Conservation (phyloP, 306 rosid species). For the Inga oerstediana region DNA sequence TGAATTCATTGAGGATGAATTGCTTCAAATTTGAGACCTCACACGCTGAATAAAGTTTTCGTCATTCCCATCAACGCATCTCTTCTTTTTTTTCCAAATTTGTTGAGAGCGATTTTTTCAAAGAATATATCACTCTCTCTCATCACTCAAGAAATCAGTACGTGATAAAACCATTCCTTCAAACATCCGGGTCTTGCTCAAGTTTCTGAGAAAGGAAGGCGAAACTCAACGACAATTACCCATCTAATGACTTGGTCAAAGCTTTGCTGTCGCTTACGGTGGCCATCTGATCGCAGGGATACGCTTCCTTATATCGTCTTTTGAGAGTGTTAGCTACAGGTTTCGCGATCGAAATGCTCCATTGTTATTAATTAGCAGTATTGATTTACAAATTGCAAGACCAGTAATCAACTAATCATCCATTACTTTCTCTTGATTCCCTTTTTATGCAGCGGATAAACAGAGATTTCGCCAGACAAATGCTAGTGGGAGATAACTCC, state of each 20-base stretch:
- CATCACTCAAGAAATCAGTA: neutral
- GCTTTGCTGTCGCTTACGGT: neutral
- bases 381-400: neutral
- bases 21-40: neutral
- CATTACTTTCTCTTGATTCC: neutral
- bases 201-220: neutral
- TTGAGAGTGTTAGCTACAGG: neutral
- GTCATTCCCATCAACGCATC: too few relatives aligned
- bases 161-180: neutral
- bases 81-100: neutral
- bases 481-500: neutral
- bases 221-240: neutral
- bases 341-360: neutral
- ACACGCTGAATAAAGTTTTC: neutral
- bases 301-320: neutral
- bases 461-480: neutral
- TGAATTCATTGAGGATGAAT: too few relatives aligned
- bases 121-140: neutral
- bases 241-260: neutral
- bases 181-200: neutral
- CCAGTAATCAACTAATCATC: neutral
- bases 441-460: neutral
- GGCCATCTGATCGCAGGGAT: neutral
- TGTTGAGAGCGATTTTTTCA: neutral
- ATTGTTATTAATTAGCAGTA: neutral